Base-by-base conservation (phyloP, 2,329 filamentous ascomycete genomes). In the Monosporascus cannonballus region DNA sequence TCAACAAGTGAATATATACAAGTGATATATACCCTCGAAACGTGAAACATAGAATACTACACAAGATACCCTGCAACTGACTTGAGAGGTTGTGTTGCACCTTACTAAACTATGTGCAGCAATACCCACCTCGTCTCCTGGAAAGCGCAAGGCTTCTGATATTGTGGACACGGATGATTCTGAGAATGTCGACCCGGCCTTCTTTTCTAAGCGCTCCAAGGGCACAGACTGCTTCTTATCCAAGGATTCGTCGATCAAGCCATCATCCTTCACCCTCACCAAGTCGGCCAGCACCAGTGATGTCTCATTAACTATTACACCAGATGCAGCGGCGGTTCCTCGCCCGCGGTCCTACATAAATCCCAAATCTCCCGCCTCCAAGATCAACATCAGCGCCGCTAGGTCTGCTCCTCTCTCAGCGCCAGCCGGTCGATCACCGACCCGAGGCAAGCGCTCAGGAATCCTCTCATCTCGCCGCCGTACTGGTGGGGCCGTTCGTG, bases 381-480 rank as follows among this genome's bases (percentile, higher is more conserved):
- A 72, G 60, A 60, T 79, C 52, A 76, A 72, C 67, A 71, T 72
- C 7, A 64, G 61, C 52, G 66, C 72, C 55, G 60, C 73, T 55
- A 76, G 75, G 57, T 76, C 81, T 1, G 74, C 80, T 15, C 79
- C 84, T 14, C 72, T 82, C 18, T 76, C 83, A 47, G 83, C 86
- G n/a, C 86, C 87, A 41, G 89, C 88, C 60, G 89, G 90, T 47
- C 88, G 90, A 56, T 94, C 90, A 3, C 90, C 90, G 2, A 87
- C 80, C n/a, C 76, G 86, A 49, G 71, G 71, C 63, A 91, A 90
- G 72, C 82, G 84, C 55, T 76, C 84, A 27, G 82, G 84, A 49
- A 82, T 90, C 57, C 76, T 90, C 42, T 83, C 81, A 49, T 84
- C 79, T 65, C 84, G 87, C 54, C 85, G 87, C 48, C 82, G 83